These are phyloP conservation scores for Microbotryum scabiosae DNA, from an alignment of 1,284 basidiomycete genomes.

Conservation along the genomic window DNA sequence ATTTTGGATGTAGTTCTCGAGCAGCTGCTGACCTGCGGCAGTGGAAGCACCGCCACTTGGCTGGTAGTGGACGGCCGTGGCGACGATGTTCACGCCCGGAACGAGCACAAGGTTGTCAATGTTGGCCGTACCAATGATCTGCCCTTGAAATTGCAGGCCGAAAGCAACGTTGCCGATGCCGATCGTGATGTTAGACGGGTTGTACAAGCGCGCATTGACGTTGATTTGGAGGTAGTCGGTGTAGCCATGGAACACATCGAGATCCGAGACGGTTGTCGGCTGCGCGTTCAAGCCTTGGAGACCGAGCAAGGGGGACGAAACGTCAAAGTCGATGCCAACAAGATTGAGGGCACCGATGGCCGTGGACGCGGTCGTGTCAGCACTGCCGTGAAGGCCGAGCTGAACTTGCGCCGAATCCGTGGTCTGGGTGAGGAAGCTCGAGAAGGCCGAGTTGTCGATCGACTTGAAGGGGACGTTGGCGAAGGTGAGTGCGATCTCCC, in stretches of 20 bases:
- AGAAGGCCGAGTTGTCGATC: conserved; percentile 51
- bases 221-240: conserved; percentile 61
- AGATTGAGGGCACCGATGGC: conserved; percentile 58
- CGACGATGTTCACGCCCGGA: conserved; percentile 30
- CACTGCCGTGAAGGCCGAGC: conserved; percentile 53
- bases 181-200: conserved; percentile 58
- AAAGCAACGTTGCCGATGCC: conserved; percentile 60
- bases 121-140: conserved; percentile 55
- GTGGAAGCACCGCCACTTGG: conserved; percentile 52
- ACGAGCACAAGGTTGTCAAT: conserved; percentile 42
- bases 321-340: conserved; percentile 53
- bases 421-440: conserved; percentile 59
- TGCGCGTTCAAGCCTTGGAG: conserved; percentile 58
- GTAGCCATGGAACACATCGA: conserved; percentile 65
- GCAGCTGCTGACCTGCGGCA: conserved; percentile 52
- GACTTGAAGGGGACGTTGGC: conserved; percentile 54
- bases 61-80: conserved; percentile 55
- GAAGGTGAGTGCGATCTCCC: conserved; percentile 59
- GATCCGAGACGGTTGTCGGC: conserved; percentile 52
- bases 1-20: conserved; percentile 65
- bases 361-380: conserved; percentile 47
- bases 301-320: conserved; percentile 56
- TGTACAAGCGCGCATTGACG: conserved; percentile 38
- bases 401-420: conserved; percentile 50
- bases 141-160: conserved; percentile 50